Evolutionary conservation across 176 grass and related monocot species (phyloP).

Genomic region (Aegilops bicornis): DNA sequence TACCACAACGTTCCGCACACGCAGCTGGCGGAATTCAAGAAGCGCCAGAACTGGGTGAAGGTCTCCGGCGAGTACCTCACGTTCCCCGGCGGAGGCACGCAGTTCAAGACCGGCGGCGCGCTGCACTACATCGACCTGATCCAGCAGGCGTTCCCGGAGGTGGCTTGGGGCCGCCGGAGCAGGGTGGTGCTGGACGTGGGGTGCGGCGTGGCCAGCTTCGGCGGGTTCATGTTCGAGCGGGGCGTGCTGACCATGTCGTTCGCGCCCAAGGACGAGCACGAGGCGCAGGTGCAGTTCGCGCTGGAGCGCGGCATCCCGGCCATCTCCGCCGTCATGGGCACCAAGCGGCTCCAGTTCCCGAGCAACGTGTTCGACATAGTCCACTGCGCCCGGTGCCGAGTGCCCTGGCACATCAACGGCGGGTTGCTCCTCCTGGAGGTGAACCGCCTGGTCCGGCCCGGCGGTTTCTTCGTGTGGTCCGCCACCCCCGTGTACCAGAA

Average conservation of each 20-base stretch:
- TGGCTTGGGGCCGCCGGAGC: conserved; percentile 67
- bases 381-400: conserved; percentile 91
- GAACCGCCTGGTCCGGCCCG: conserved; percentile 79
- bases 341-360: conserved; percentile 73
- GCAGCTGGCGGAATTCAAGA: conserved; percentile 62
- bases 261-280: conserved; percentile 97
- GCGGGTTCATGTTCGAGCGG: conserved; percentile 83
- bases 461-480: conserved; percentile 94
- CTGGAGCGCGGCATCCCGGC: conserved; percentile 94
- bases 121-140: conserved; percentile 86
- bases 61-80: conserved; percentile 83
- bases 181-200: conserved; percentile 86
- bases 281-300: conserved; percentile 98
- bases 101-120: conserved; percentile 76
- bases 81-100: conserved; percentile 91
- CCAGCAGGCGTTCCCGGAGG: conserved; percentile 45
- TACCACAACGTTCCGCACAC: conserved; percentile 93
- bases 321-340: conserved; percentile 94
- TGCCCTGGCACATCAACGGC: conserved; percentile 89
- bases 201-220: conserved; percentile 93
- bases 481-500: conserved; percentile 92
- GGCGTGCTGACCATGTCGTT: conserved; percentile 89
- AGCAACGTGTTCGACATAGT: conserved; percentile 74
- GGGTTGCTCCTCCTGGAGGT: conserved; percentile 83
- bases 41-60: conserved; percentile 91